These are phyloP conservation scores for Penicillium lagena DNA, from an alignment of 495 filamentous ascomycete genomes.

Conservation along the genomic window DNA sequence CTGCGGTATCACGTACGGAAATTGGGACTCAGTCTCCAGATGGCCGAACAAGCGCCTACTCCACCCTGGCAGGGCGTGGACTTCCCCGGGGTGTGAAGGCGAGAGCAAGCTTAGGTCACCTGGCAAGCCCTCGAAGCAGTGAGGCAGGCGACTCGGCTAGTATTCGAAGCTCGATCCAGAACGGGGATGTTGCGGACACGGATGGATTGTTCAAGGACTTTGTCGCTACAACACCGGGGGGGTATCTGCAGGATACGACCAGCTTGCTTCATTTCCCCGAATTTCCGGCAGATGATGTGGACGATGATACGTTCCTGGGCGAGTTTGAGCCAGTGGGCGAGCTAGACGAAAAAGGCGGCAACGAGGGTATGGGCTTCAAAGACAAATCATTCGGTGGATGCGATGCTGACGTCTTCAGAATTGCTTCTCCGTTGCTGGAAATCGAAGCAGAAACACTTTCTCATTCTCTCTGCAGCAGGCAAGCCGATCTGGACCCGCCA, in stretches of 20 bases:
- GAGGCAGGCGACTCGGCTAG: conserved; percentile 78
- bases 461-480: conserved; percentile 94
- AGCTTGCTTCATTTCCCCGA: conserved; percentile 43
- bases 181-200: conserved; percentile 64
- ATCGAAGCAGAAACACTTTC: conserved; percentile 88
- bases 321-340: conserved; percentile 79
- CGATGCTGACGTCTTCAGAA: conserved; percentile 33
- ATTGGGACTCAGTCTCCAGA: conserved; percentile 65
- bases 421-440: conserved; percentile 68
- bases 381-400: neutral
- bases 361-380: conserved; percentile 51
- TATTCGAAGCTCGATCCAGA: conserved; percentile 74
- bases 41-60: conserved; percentile 56
- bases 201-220: conserved; percentile 77
- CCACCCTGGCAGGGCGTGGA: conserved; percentile 36
- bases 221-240: conserved; percentile 25
- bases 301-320: conserved; percentile 54
- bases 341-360: conserved; percentile 49
- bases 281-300: conserved; percentile 45
- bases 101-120: conserved; percentile 38
- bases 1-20: conserved; percentile 72
- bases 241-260: conserved; percentile 15
- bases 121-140: conserved; percentile 44
- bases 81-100: conserved; percentile 28
- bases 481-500: conserved; percentile 97